phyloP scores from a whole-genome alignment of 129 eudicot species.

The Cynara cardunculus region DNA sequence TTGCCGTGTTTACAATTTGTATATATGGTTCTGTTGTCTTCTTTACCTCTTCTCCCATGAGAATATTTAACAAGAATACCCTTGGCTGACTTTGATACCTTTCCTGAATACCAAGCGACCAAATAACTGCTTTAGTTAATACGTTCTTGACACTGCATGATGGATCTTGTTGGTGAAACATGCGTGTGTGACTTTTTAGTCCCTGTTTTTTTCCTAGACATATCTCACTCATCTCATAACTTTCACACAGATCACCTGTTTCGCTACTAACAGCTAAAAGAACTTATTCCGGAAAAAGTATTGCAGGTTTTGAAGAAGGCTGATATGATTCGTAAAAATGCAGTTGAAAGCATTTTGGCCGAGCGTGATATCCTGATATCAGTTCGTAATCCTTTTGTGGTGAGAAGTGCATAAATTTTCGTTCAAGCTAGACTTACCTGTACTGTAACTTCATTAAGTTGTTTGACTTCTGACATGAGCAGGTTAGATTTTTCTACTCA shows the following conservation, averaged over 20 bases:
- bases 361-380: constrained; percentile 94
- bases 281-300: constrained; percentile 19
- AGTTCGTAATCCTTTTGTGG: constrained; percentile 98
- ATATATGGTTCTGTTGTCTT: background rate
- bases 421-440: constrained; percentile 5
- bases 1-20: background rate
- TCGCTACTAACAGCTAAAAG: constrained; percentile 11
- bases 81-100: background rate
- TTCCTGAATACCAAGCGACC: background rate
- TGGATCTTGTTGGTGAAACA: background rate
- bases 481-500: constrained; percentile 97
- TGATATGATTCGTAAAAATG: constrained; percentile 97
- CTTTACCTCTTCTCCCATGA: background rate
- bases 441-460: constrained; percentile 24
- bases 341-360: constrained; percentile 95
- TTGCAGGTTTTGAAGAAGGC: constrained; percentile 95
- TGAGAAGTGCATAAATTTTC: constrained; percentile 34
- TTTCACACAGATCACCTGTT: background rate
- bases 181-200: background rate
- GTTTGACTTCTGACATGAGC: constrained; percentile 38
- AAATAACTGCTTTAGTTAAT: background rate
- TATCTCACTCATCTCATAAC: background rate
- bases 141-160: background rate
- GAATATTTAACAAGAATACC: background rate
- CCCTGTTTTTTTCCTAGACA: background rate